phyloP scores from a whole-genome alignment of 106 monocot genomes.

The Dendrobium chrysotoxum region DNA sequence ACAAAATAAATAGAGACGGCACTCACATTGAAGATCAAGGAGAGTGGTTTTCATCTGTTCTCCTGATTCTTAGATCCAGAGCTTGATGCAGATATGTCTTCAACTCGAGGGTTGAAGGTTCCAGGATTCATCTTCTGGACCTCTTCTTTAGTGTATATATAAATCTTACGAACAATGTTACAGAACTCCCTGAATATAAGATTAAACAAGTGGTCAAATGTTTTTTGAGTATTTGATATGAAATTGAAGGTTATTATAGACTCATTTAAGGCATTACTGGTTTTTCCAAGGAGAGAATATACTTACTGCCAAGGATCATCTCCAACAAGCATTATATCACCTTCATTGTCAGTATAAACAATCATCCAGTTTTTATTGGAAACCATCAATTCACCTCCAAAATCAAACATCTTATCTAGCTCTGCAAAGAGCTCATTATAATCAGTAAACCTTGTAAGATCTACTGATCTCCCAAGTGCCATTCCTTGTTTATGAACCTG shows the following conservation, averaged over 20 bases:
- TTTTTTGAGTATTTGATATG: not conserved
- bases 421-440: slow-evolving; percentile 53
- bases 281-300: too few relatives aligned
- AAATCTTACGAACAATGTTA: slow-evolving; percentile 61
- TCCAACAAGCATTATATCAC: slow-evolving; percentile 89
- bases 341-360: slow-evolving; percentile 72
- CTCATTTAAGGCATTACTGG: too few relatives aligned
- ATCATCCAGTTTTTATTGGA: slow-evolving; percentile 48
- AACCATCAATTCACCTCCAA: slow-evolving; percentile 47
- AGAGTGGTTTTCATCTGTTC: not conserved
- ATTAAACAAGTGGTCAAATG: not conserved
- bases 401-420: slow-evolving; percentile 73
- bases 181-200: slow-evolving; percentile 50
- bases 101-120: slow-evolving; percentile 23
- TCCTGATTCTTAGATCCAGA: not conserved
- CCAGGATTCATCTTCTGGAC: slow-evolving; percentile 64
- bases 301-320: slow-evolving; percentile 83
- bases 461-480: slow-evolving; percentile 77
- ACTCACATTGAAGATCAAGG: too few relatives aligned
- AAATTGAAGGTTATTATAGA: not conserved
- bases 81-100: slow-evolving; percentile 4
- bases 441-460: slow-evolving; percentile 52
- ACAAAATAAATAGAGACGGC: too few relatives aligned
- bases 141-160: slow-evolving; percentile 59
- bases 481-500: slow-evolving; percentile 82